Conservation (phyloP, 768 basidiomycete genomes). For the Suillus americanus region DNA sequence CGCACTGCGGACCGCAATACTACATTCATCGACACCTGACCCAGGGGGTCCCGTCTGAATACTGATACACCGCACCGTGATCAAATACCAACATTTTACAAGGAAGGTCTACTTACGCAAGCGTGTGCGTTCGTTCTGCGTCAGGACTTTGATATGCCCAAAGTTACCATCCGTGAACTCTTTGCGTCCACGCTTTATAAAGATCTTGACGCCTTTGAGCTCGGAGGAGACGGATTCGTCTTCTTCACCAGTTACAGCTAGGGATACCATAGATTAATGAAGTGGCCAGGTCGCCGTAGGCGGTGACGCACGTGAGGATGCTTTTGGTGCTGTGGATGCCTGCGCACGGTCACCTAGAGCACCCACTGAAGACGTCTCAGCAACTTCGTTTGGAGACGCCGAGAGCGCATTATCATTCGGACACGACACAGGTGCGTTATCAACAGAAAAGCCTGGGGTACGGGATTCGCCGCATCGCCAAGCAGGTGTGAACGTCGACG, state of each 20-base stretch:
- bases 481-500: constrained; percentile 21
- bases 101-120: constrained; percentile 30
- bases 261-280: neutral
- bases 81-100: constrained; percentile 14
- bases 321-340: constrained; percentile 8
- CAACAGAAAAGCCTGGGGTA: constrained; percentile 7
- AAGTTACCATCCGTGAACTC: constrained; percentile 60
- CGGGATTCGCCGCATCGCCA: constrained; percentile 21
- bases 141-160: constrained; percentile 61
- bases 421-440: constrained; percentile 3
- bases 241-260: constrained; percentile 61
- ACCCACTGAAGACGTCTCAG: neutral
- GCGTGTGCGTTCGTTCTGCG: constrained; percentile 32
- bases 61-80: constrained; percentile 41
- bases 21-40: constrained; percentile 70
- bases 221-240: constrained; percentile 56
- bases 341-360: neutral
- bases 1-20: constrained; percentile 54
- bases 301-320: constrained; percentile 18
- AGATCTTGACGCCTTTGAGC: constrained; percentile 61
- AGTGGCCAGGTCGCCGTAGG: neutral
- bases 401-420: constrained; percentile 11
- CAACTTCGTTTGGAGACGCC: constrained; percentile 21
- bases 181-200: constrained; percentile 36
- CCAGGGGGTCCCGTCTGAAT: constrained; percentile 69